phyloP scores from a whole-genome alignment of 2,329 filamentous ascomycete genomes.

The Microsporum ferrugineum region DNA sequence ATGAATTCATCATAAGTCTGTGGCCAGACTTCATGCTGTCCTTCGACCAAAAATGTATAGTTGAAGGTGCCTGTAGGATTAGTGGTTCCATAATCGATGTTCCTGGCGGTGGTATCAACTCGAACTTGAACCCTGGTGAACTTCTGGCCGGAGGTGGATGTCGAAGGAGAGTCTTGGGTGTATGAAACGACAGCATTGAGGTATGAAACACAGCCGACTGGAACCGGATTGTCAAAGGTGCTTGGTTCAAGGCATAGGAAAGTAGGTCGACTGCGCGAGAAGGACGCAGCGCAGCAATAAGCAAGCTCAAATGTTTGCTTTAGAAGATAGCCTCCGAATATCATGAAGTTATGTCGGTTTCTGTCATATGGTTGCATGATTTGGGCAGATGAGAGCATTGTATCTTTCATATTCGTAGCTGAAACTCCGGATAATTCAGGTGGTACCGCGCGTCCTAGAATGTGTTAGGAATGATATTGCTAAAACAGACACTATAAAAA shows the following conservation, averaged over 20 bases:
- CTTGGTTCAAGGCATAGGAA: constrained; percentile 63
- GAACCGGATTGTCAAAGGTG: constrained; percentile 64
- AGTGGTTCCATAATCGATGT: constrained; percentile 57
- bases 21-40: constrained; percentile 55
- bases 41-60: constrained; percentile 59
- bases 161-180: constrained; percentile 45
- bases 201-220: constrained; percentile 63
- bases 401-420: constrained; percentile 51
- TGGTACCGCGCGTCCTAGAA: not conserved
- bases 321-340: constrained; percentile 63
- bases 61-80: constrained; percentile 64
- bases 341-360: constrained; percentile 64
- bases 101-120: constrained; percentile 59
- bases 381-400: constrained; percentile 52
- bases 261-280: constrained; percentile 56
- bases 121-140: constrained; percentile 58
- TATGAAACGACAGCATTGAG: constrained; percentile 61
- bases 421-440: not conserved
- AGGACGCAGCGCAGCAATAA: constrained; percentile 62
- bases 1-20: constrained; percentile 53
- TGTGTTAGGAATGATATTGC: not conserved
- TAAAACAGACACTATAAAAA: not conserved
- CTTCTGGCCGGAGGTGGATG: constrained; percentile 24
- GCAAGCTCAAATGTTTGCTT: constrained; percentile 66
- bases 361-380: constrained; percentile 68